Base-by-base conservation (phyloP, 371 early-diverging fungal genomes). In the Apophysomyces sp. region DNA sequence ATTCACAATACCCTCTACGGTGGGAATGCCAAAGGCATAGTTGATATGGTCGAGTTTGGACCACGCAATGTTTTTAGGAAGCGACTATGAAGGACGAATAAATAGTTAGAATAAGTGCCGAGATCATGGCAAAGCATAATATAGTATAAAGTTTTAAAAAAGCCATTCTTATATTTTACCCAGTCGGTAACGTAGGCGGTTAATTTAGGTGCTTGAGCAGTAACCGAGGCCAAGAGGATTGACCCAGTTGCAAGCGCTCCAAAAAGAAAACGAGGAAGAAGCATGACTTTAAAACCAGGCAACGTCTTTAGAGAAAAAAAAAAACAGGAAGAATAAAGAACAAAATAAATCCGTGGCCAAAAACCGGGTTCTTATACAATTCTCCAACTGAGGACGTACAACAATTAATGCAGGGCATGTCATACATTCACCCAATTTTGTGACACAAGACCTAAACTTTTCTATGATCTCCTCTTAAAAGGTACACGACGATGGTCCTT, bases 401-500 rank as follows among this genome's bases (percentile, higher is more conserved):
- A 26, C 21, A 44, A 44, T 21, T 44, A 9, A 44, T 21, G 24
- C 16, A 16, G 24, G 49, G 49, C 9, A 21, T 21, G n/a, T 44
- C 49, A 21, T 44, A 44, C 49, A 21, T 44, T 53, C 29, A 29
- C 27, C 9, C 26, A 18, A 7, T 7, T 53, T 29, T 11, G 29
- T 53, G 16, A 4, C 32, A 53, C 53, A 26, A 26, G 32, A n/a
- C 18, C 16, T 34, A 34, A 55, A 37, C 36, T 21, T 49, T 53
- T 57, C 61, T 63, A 63, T 13, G 74, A 69, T 69, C 81, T 59
- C 59, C 78, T 62, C 54, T 73, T 80, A 73, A 77, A 80, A 7
- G 82, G 82, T 18, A 81, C 62, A 54, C 67, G 72, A 55, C 76
- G 73, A 65, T 76, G 78, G 58, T 95, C 93, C 75, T 91, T 94